Conservation (phyloP, 2,329 filamentous ascomycete genomes). For the Dactylellina parvicollis region DNA sequence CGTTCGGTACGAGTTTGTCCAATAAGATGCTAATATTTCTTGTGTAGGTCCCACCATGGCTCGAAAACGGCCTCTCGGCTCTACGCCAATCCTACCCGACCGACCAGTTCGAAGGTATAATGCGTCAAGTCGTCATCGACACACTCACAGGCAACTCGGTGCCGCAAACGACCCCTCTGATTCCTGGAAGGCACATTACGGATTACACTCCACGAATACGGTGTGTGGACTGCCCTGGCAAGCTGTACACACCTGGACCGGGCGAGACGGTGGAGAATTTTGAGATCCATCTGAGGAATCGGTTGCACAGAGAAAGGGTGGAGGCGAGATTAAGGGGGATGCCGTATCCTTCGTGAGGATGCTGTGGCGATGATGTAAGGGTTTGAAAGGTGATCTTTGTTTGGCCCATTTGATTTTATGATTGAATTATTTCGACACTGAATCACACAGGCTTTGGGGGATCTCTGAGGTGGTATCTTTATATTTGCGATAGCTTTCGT, state of each 20-base stretch:
- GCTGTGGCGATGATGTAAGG: background rate
- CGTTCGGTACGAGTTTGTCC: background rate
- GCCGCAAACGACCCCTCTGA: constrained; percentile 64
- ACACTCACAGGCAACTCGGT: constrained; percentile 74
- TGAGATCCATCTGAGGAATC: constrained; percentile 88
- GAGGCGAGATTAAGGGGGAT: constrained; percentile 61
- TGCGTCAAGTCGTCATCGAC: constrained; percentile 88
- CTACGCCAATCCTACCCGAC: constrained; percentile 77
- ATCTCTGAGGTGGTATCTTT: no score
- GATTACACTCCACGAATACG: constrained; percentile 89
- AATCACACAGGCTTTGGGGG: no score
- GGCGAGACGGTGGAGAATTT: constrained; percentile 89
- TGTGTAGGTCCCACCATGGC: constrained; percentile 81
- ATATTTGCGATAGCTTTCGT: no score
- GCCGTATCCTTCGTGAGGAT: constrained; percentile 43
- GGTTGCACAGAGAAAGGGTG: constrained; percentile 78
- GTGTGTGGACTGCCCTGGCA: constrained; percentile 91
- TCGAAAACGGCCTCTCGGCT: constrained; percentile 75
- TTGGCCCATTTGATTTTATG: no score
- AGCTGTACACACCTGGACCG: constrained; percentile 90
- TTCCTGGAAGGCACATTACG: constrained; percentile 67
- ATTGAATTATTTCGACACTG: no score
- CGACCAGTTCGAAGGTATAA: constrained; percentile 86
- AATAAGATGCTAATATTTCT: constrained; percentile 25
- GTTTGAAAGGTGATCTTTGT: no score